Evolutionary conservation across 495 filamentous ascomycete species (phyloP), one percentile per base, ranked within the genome.

Genomic region (Neurospora terricola): DNA sequence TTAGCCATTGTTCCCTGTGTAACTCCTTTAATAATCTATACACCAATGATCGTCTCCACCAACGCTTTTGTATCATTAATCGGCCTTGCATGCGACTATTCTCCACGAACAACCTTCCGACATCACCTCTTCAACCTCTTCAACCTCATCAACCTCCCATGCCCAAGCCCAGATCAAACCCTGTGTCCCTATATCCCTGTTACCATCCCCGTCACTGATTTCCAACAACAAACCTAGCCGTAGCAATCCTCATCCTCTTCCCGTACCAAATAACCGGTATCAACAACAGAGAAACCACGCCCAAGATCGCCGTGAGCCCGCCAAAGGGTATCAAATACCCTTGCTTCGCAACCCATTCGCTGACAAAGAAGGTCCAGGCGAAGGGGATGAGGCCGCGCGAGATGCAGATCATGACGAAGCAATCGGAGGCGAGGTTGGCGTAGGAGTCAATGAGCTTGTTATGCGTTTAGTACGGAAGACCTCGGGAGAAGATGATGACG

Each of bases 371-470:
- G 1, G 78, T 77, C 75, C 79, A 81, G 14, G 73, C 72, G 48
- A 81, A 81, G 2, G 80, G 77, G 16, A 81, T 73, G 21, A 78
- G 10, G 59, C 76, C 77, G 12, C 80, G 79, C 21, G 78, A 69
- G 38, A 80, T 76, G 69, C 76, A 79, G 37, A 79, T 74, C 75
- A 81, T 81, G 75, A 76, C 78, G 70, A 81, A 79, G 74, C 77
- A 79, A 73, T 81, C 80, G 43, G 75, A 78, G 0, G 80, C 80
- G 5, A 80, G 74, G 36, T 81, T 74, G 18, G 73, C 45, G 69
- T 80, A 81, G 0, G 80, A 66, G 62, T 81, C 80, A 66, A 81
- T 77, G 37, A 81, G 75, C 80, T 81, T 0, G 68, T 18, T 27
- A 7, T 21, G 27, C 3, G 18, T 34, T 36, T 8, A 37, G 34